Evolutionary conservation across 352 stramenopile genomes (phyloP), one percentile per base, ranked within the genome.

Genomic region (Pythium aristosporum): DNA sequence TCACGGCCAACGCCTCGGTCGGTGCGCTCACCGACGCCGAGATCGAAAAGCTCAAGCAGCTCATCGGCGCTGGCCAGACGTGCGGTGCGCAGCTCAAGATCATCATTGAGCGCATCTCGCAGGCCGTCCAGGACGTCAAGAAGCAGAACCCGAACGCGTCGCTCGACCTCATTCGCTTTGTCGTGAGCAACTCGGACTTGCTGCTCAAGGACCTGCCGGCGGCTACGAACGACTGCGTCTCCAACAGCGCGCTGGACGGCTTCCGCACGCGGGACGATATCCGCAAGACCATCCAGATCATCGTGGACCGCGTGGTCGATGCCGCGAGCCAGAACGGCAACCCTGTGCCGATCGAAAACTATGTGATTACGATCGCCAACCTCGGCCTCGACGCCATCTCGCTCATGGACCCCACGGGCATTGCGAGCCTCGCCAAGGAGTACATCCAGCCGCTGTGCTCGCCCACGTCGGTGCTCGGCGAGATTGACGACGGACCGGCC

Each of bases 391-490:
- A 74, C 2, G 79, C 74, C 37, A 81, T 85, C 64, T 63, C 73
- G 48, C 54, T 82, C 39, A 75, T 75, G 61, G 79, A 88, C 25
- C 69, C 63, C 16, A 78, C 67, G 25, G 77, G 77, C n/a, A 56
- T 86, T 30, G 73, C 70, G 21, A 60, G 55, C 37, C 61, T 76
- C n/a, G 68, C 78, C 13, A 70, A 75, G 47, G 75, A 85, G 52
- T 86, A 70, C 43, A 67, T 88, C 20, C 76, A 86, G 67, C 74
- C 76, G 15, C 76, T 88, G 65, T 88, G 79, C 49, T 71, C 70
- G 1, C 74, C 75, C 10, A 86, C 79, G 11, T 52, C 71, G 10
- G 76, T 68, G 21, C 48, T 85, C n/a, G 79, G 79, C 51, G 74
- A 82, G 37, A 80, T 88, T 43, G 72, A 83, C 47, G 74, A 84